Percentiles rank a stretch among this genome's conserved stretches.
Conservation (phyloP, 306 rosid species). For the Rosa lucieae region DNA sequence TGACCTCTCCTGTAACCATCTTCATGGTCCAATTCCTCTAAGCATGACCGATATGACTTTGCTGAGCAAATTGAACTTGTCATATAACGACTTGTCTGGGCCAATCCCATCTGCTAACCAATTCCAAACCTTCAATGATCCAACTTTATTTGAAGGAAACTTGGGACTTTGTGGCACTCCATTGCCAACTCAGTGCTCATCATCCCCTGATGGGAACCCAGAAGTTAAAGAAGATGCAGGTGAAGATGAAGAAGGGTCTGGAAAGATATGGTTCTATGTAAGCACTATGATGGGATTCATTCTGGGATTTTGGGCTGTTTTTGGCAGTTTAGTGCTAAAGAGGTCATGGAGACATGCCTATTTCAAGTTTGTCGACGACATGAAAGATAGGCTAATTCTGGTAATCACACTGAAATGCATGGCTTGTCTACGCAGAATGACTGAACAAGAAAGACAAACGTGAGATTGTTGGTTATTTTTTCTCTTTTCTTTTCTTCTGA, state of each 20-base stretch:
- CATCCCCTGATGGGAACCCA: background rate
- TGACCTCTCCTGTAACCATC: background rate
- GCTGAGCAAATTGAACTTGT: background rate
- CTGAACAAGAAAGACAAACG: no score
- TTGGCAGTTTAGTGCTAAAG: no score
- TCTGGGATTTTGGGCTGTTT: no score
- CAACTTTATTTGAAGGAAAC: background rate
- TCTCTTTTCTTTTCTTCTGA: no score
- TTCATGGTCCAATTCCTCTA: background rate
- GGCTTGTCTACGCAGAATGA: no score
- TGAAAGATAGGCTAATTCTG: no score
- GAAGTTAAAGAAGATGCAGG: background rate
- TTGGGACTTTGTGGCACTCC: background rate
- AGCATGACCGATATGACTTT: background rate
- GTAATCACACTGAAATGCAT: no score
- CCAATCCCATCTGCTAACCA: background rate
- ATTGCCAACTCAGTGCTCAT: background rate
- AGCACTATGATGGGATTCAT: background rate
- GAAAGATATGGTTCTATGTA: background rate
- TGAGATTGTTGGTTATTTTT: no score
- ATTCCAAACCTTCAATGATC: background rate
- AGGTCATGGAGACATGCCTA: no score
- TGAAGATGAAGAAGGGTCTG: background rate
- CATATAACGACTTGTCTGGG: background rate
- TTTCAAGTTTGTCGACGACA: no score